phyloP scores from a whole-genome alignment of 73 alveolate genomes.

The Tetrahymena elliotti region DNA sequence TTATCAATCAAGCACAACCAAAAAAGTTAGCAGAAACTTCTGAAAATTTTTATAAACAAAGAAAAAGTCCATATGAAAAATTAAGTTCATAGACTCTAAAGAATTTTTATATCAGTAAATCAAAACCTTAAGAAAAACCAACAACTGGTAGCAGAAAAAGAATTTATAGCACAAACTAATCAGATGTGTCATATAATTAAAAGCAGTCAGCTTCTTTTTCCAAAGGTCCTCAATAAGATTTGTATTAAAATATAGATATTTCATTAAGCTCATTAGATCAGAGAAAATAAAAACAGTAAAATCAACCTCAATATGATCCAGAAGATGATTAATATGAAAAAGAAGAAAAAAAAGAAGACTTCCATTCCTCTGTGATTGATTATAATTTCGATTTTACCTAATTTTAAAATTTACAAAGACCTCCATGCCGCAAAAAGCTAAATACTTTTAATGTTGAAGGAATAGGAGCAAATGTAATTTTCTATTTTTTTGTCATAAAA shows the following conservation, averaged over 20 bases:
- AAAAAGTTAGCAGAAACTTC: neutral
- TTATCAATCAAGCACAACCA: neutral
- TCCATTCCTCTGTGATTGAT: neutral
- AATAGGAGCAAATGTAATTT: neutral
- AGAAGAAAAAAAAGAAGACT: neutral
- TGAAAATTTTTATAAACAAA: neutral
- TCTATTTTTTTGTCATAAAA: neutral
- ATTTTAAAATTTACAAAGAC: neutral
- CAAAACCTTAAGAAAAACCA: neutral
- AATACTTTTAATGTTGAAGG: neutral
- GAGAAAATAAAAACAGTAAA: neutral
- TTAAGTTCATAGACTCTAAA: neutral
- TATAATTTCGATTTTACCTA: neutral
- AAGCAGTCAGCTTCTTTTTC: neutral
- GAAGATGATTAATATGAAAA: neutral
- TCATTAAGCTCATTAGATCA: neutral
- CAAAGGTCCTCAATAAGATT: neutral
- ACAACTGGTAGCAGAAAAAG: neutral
- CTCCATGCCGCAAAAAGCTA: neutral
- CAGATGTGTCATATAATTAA: neutral
- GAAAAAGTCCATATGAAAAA: neutral
- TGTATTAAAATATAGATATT: neutral
- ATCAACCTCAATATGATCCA: neutral
- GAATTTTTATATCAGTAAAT: neutral
- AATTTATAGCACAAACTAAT: neutral